A percentile compares a stretch with the other conserved stretches of the same genome.
These are phyloP conservation scores for Ogataea paradorogensis DNA, from an alignment of 805 yeast genomes.

Conservation along the genomic window DNA sequence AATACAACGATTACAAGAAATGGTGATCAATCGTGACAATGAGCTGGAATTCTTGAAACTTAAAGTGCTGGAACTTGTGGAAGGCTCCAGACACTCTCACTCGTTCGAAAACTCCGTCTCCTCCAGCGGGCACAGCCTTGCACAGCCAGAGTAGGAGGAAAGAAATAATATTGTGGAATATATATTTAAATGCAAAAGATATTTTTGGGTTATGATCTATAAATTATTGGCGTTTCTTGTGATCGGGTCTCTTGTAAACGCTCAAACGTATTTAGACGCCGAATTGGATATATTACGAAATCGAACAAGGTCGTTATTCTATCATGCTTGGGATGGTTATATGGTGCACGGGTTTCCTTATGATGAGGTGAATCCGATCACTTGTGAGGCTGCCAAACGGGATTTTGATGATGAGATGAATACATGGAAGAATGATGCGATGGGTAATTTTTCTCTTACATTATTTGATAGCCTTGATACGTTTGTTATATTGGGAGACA, in stretches of 20 bases:
- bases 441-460: conserved; percentile 81
- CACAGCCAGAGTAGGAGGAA: background rate
- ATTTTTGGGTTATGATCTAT: background rate
- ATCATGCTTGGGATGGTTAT: conserved; percentile 75
- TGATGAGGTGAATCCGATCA: conserved; percentile 76
- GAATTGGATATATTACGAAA: conserved; percentile 24
- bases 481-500: conserved; percentile 67
- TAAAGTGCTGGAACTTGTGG: background rate
- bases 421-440: conserved; percentile 68
- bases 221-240: background rate
- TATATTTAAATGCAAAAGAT: background rate
- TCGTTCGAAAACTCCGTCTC: background rate
- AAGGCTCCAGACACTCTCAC: background rate
- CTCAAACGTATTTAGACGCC: background rate
- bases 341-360: conserved; percentile 69
- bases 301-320: conserved; percentile 56
- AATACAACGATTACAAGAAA: conserved; percentile 5
- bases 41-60: conserved; percentile 5
- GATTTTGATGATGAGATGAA: conserved; percentile 54
- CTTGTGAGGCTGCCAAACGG: conserved; percentile 67
- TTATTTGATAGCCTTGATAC: conserved; percentile 79
- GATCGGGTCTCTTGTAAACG: background rate
- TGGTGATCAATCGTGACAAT: conserved; percentile 11
- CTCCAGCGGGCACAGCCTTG: background rate
- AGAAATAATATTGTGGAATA: background rate